phyloP scores from a whole-genome alignment of 345 rosid genomes.

The Balakata baccata region DNA sequence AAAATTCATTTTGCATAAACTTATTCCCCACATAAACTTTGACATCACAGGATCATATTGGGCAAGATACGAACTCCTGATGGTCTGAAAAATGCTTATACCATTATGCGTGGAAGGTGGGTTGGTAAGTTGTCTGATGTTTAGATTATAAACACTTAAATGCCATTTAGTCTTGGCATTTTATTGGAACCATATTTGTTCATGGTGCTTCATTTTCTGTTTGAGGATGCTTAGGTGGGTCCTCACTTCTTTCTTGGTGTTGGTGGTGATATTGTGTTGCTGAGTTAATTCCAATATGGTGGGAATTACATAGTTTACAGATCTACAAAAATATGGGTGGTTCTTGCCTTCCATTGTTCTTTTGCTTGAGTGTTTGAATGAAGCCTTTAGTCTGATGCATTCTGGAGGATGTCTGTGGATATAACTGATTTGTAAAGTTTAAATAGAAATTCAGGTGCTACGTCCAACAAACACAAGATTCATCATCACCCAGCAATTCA shows the following conservation, averaged over 20 bases:
- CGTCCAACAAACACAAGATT: not conserved
- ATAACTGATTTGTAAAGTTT: not conserved
- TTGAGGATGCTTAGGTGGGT: constrained; percentile 1
- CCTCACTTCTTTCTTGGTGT: constrained; percentile 3
- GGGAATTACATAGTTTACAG: not conserved
- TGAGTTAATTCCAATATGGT: constrained; percentile 2
- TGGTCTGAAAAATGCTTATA: constrained; percentile 86
- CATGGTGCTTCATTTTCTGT: constrained; percentile 15
- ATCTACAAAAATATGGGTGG: constrained; percentile 1
- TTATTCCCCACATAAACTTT: constrained; percentile 28
- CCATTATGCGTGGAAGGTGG: constrained; percentile 84
- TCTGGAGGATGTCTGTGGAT: not conserved
- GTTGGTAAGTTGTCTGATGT: constrained; percentile 68
- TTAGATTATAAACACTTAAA: constrained; percentile 24
- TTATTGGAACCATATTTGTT: constrained; percentile 13
- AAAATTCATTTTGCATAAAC: constrained; percentile 17
- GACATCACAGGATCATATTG: constrained; percentile 90
- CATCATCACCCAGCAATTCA: not conserved
- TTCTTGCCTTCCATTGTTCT: not conserved
- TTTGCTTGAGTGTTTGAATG: not conserved
- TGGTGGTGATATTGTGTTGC: not conserved
- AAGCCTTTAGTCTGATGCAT: not conserved
- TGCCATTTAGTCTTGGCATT: constrained; percentile 14
- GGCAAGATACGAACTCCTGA: constrained; percentile 88
- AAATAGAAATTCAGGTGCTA: not conserved